Conservation (phyloP, 192 early-diverging fungal genomes). For the Dimargaris cristalligena region DNA sequence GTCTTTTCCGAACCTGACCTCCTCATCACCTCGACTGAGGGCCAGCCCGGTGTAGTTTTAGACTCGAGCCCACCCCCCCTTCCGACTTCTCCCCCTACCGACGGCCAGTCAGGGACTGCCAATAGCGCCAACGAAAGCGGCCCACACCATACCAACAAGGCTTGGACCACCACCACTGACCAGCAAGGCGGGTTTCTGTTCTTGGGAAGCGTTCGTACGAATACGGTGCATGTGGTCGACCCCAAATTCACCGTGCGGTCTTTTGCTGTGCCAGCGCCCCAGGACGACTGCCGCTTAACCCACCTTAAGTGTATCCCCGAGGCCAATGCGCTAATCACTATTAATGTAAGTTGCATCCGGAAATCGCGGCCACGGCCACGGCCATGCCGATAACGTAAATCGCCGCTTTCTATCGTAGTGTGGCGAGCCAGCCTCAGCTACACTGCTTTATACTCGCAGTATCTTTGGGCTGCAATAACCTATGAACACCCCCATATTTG, state of each 20-base stretch:
- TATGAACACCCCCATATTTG: neutral
- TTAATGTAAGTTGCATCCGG: constrained; percentile 59
- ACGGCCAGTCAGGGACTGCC: too few relatives aligned
- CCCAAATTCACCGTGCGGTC: constrained; percentile 40
- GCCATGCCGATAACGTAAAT: too few relatives aligned
- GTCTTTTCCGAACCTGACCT: constrained; percentile 6
- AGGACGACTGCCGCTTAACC: constrained; percentile 46
- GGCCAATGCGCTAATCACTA: constrained; percentile 59
- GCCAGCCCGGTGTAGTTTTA: neutral
- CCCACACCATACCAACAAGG: too few relatives aligned
- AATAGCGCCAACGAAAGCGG: too few relatives aligned
- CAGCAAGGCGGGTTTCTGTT: neutral
- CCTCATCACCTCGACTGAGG: constrained; percentile 2
- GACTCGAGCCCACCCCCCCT: neutral
- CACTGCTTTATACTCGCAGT: too few relatives aligned
- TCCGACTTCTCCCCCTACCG: too few relatives aligned
- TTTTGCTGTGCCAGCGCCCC: constrained; percentile 34
- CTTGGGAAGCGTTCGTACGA: neutral
- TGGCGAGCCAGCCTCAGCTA: too few relatives aligned
- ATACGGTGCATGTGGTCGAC: constrained; percentile 46
- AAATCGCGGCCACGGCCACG: too few relatives aligned
- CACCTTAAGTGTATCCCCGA: constrained; percentile 70
- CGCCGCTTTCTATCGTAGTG: too few relatives aligned
- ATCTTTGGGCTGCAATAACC: neutral
- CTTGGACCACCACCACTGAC: too few relatives aligned